Evolutionary conservation across 164 flowering plant species (phyloP), one percentile per base, ranked within the genome.

Genomic region (Annona squamosa): DNA sequence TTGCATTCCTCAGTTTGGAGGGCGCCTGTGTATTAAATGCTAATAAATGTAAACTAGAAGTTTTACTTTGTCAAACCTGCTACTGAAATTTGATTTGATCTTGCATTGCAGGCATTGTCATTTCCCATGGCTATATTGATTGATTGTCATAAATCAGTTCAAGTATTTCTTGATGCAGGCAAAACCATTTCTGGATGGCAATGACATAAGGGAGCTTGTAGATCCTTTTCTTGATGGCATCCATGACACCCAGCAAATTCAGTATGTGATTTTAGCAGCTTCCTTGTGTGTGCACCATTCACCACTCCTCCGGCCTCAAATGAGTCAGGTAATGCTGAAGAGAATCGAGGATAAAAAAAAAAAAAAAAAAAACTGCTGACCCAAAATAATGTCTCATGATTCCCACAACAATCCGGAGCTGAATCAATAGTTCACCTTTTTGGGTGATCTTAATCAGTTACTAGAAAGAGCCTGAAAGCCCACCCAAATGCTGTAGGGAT

Each of bases 301-400:
- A 19, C 75, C 98, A 37, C 42, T 78, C 41, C 70, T 80, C 13
- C 85, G 98, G 71, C 99, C 97, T 46, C 78, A 77, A 68, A 94
- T 94, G 98, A 86, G 81, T 70, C 84, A 94, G 90, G 99, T 79
- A 89, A 68, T 80, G 80, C 2, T 16, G 47, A 56, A 68, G n/a
- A 46, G 5, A 17, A 13, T 4, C 18, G 6, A 26, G 4, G 6
- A 17, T 9, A 63, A 26, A 19, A 26, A 63, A 6, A 61, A 26
- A 19, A 26, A 63, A 6, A 61, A 61, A 61, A 61, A 17, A 3
- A 4, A 26, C 43, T 26, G 1, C 13, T 16, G 2, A 52, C 13
- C 59, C 59, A 52, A 52, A 6, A 52, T 52, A 16, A 9, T 52
- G 13, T 52, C 59, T 52, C 13, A 3, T 7, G 2, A 16, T 10